Conservation (phyloP, 345 rosid genomes). For the Eucalyptus sp. region DNA sequence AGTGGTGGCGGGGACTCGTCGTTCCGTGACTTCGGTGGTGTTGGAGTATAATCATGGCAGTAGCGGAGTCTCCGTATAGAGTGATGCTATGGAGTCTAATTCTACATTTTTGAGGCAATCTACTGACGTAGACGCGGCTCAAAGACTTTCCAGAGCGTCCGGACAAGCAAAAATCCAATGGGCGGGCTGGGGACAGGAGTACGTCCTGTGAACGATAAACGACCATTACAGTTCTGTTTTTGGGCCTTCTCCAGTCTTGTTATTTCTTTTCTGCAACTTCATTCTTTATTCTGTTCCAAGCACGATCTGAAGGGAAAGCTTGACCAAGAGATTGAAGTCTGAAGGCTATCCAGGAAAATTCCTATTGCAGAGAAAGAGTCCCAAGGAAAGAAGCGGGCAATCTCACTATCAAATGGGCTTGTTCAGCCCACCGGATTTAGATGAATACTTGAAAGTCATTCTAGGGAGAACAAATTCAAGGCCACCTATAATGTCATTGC, state of each 20-base stretch:
- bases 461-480: not conserved
- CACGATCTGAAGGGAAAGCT: not conserved
- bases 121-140: not conserved
- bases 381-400: not conserved
- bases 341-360: not conserved
- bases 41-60: not conserved
- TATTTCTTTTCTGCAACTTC: not conserved
- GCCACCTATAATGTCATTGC: not conserved
- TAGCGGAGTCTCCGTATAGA: not conserved
- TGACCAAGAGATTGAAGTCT: not conserved
- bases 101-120: not conserved
- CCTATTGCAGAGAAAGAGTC: not conserved
- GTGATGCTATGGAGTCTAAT: not conserved
- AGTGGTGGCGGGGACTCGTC: not conserved
- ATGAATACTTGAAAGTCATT: not conserved
- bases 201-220: not conserved
- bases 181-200: not conserved
- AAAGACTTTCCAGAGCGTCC: not conserved
- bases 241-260: not conserved
- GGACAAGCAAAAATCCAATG: not conserved
- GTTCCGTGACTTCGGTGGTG: accelerated
- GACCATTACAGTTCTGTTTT: not conserved
- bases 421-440: not conserved
- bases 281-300: not conserved
- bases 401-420: not conserved